Base-by-base conservation (phyloP, 2,329 filamentous ascomycete species). In the Cercospora brassicicola region DNA sequence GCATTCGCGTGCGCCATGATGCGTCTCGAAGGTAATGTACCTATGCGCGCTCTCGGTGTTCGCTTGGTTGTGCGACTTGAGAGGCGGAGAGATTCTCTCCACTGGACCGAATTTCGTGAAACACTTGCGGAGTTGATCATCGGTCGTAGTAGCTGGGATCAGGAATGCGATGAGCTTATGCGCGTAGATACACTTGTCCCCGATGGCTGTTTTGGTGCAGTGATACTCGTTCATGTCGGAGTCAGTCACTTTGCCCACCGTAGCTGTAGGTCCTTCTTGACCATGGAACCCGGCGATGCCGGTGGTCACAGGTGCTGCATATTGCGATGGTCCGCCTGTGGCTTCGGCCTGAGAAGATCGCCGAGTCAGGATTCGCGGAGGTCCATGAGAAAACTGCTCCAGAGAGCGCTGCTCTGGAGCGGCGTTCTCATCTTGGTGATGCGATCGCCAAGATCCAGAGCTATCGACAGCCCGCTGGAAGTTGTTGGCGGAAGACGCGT, bases 101-200 rank as follows among this genome's bases (percentile, higher is more conserved):
- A 71, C 64, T n/a, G 56, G 23, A 23, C 70, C 70, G 36, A 71
- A 72, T 18, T 63, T 57, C 13, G 36, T 30, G 33, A 73, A 71
- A 57, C 63, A 69, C 9, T 39, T 26, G 23, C 26, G 15, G n/a
- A 72, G 26, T 26, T 62, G 42, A 26, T 39, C 36, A 18, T 61
- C 53, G 11, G 63, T 20, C 8, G 65, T 23, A 18, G 36, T 42
- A 11, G 8, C n/a, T 11, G 65, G 65, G 23, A 68, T 63, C 6
- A 66, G 28, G 42, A 73, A 72, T 10, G 69, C 61, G 20, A 71
- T 60, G 23, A 73, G 48, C 67, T 69, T 72, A 20, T 66, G 65
- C 11, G 68, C 72, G 36, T 66, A 69, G 7, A 42, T 55, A 39
- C 72, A 73, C 20, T 68, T 64, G 5, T 63, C 53, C 10, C 69